Evolutionary conservation across 129 eudicot genomes (phyloP).

Genomic region (Ambrosia artemisiifolia): DNA sequence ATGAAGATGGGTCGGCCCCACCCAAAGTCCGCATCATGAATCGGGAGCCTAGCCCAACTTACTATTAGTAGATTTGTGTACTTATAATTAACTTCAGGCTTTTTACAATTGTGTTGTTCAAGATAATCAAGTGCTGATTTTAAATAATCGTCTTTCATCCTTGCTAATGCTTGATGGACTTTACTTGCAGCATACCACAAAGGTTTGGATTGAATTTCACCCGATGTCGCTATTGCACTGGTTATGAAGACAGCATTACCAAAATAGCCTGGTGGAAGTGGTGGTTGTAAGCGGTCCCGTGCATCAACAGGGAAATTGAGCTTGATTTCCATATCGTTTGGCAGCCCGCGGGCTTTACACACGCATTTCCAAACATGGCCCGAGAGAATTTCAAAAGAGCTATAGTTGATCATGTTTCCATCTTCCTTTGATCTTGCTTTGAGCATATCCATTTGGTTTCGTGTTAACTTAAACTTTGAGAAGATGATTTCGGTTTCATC

Average conservation of each 20-base stretch:
- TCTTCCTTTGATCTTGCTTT: conserved; percentile 11
- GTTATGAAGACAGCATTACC: too few species aligned
- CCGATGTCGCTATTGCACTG: too few species aligned
- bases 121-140: conserved; percentile 4
- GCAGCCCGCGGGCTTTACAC: neutral
- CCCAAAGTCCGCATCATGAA: neutral
- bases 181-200: too few species aligned
- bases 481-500: neutral
- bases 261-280: neutral
- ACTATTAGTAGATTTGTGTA: neutral
- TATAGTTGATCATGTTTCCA: too few species aligned
- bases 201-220: too few species aligned
- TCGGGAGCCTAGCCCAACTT: neutral
- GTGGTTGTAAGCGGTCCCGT: too few species aligned
- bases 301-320: too few species aligned
- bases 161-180: neutral
- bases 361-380: neutral
- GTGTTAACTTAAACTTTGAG: conserved; percentile 3
- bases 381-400: too few species aligned
- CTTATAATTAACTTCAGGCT: neutral
- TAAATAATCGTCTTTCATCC: neutral
- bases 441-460: conserved; percentile 9
- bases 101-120: neutral
- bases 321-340: neutral
- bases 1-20: conserved; percentile 7